These are phyloP conservation scores for Malus hybrid DNA, from an alignment of 331 rosid genomes.

Conservation along the genomic window DNA sequence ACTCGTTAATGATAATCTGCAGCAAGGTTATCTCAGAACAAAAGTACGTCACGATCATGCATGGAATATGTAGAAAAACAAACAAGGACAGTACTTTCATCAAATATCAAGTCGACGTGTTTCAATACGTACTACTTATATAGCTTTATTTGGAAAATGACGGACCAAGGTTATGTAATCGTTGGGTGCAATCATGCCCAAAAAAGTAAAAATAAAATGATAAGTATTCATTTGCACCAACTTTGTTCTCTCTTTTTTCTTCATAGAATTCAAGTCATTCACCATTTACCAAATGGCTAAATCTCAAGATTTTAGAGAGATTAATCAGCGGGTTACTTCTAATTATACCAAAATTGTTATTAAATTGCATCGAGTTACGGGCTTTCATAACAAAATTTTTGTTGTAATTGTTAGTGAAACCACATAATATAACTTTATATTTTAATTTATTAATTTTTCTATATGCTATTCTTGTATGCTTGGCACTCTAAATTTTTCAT, in stretches of 20 bases:
- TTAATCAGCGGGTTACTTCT: no score
- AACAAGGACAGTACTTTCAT: not conserved
- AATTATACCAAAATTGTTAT: not conserved
- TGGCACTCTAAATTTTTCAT: no score
- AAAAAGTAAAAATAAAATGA: not conserved
- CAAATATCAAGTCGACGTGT: no score
- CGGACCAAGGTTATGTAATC: no score
- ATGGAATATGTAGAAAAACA: not conserved
- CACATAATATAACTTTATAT: not conserved
- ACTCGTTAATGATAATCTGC: no score
- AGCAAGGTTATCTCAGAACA: not conserved
- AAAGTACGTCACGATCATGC: not conserved
- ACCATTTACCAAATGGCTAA: not conserved
- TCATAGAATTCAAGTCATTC: not conserved
- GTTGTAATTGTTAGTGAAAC: not conserved
- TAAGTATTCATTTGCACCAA: not conserved
- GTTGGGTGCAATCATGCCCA: not conserved
- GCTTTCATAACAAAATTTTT: no score
- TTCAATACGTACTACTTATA: no score
- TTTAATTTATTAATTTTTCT: no score
- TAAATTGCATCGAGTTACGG: no score
- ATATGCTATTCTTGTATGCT: not conserved
- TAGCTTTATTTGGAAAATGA: not conserved
- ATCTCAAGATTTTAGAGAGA: not conserved
- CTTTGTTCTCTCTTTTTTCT: not conserved